These are phyloP conservation scores for Trichocladium antarcticum DNA, from an alignment of 495 filamentous ascomycete species.

Conservation along the genomic window DNA sequence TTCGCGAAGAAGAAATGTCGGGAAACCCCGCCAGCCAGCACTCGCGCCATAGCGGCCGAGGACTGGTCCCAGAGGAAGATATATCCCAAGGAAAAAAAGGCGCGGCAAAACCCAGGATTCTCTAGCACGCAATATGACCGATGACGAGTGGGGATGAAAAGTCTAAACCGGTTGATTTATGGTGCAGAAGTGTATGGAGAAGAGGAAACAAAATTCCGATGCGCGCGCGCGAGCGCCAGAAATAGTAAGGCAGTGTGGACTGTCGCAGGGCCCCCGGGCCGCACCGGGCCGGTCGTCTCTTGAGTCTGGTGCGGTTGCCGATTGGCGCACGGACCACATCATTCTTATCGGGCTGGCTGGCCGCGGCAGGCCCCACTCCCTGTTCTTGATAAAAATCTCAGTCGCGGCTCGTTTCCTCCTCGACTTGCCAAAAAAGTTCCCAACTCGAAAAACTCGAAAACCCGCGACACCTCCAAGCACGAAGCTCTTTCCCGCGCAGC, in stretches of 20 bases:
- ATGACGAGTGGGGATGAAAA: background rate
- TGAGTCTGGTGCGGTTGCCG: background rate
- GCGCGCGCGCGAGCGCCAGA: background rate
- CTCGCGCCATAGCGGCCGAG: background rate
- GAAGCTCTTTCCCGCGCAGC: slow-evolving; percentile 5
- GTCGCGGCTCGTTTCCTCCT: too few relatives aligned
- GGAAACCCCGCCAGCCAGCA: slow-evolving; percentile 7
- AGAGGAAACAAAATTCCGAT: background rate
- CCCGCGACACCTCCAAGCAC: background rate
- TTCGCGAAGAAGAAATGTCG: background rate
- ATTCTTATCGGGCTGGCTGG: background rate
- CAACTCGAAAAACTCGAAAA: background rate
- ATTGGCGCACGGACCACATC: background rate
- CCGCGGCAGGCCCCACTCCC: background rate
- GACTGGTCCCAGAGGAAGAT: slow-evolving; percentile 3
- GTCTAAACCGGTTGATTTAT: slow-evolving; percentile 13
- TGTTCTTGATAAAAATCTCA: background rate
- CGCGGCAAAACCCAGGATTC: background rate
- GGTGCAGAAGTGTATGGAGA: slow-evolving; percentile 10
- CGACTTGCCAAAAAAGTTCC: too few relatives aligned
- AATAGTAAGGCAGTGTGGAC: background rate
- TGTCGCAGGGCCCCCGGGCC: too few relatives aligned
- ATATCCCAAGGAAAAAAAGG: background rate
- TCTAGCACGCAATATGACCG: slow-evolving; percentile 13
- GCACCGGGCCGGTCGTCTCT: too few relatives aligned